Evolutionary conservation across 169 alveolate species (phyloP).

Genomic region (Plasmodium fragile): DNA sequence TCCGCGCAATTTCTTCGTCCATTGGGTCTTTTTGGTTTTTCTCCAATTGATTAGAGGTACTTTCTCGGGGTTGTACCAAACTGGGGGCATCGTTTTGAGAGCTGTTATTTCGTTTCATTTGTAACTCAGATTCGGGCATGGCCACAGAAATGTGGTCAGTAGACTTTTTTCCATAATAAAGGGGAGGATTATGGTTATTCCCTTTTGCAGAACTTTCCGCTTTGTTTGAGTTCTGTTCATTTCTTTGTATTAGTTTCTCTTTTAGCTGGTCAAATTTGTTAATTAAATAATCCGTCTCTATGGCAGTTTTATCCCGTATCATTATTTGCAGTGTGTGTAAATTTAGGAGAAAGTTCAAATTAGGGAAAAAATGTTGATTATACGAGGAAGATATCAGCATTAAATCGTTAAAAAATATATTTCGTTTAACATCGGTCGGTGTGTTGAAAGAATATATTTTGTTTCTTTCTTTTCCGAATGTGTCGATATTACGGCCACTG

Average conservation of each 20-base stretch:
- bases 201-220: not conserved
- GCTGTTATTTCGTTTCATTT: not conserved
- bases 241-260: constrained; percentile 26
- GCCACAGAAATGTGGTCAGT: not conserved
- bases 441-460: constrained; percentile 73
- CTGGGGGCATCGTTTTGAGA: not conserved
- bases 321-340: constrained; percentile 68
- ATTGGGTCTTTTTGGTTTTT: constrained; percentile 11
- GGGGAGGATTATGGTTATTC: not conserved
- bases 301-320: constrained; percentile 74
- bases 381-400: constrained; percentile 60
- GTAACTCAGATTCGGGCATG: not conserved
- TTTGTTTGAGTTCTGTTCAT: not conserved
- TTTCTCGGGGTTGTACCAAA: not conserved
- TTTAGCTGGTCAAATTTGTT: constrained; percentile 63
- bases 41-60: not conserved
- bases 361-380: constrained; percentile 62
- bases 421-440: constrained; percentile 72
- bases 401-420: constrained; percentile 39
- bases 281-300: constrained; percentile 67
- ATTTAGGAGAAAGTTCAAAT: constrained; percentile 55
- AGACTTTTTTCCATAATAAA: not conserved
- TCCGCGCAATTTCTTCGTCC: constrained; percentile 41
- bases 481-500: constrained; percentile 68
- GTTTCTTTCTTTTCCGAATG: constrained; percentile 74